Evolutionary conservation across 495 filamentous ascomycete genomes (phyloP).

Genomic region (Penicillium bovifimosum): DNA sequence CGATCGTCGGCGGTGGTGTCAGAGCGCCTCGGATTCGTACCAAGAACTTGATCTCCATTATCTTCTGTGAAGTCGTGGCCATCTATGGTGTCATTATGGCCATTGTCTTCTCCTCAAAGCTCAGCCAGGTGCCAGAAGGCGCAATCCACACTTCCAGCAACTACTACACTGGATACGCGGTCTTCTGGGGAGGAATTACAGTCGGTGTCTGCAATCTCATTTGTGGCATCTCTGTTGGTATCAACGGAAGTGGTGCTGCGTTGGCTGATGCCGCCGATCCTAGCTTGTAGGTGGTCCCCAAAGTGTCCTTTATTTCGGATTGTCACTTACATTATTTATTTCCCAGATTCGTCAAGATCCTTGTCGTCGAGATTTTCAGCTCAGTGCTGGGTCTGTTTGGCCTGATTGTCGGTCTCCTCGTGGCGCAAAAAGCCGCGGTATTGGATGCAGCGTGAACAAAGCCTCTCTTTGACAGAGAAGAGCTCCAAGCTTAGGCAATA

Average conservation of each 20-base stretch:
- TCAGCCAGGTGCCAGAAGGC: constrained; percentile 51
- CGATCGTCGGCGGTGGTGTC: constrained; percentile 94
- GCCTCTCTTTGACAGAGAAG: background rate
- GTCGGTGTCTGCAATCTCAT: constrained; percentile 93
- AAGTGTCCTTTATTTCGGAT: constrained; percentile 4
- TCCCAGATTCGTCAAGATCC: constrained; percentile 90
- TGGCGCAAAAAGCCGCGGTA: constrained; percentile 72
- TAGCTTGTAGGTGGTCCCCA: constrained; percentile 59
- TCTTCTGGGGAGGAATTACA: constrained; percentile 93
- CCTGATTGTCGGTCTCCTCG: constrained; percentile 85
- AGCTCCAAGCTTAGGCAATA: background rate
- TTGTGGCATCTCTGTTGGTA: constrained; percentile 94
- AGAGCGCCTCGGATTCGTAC: constrained; percentile 93
- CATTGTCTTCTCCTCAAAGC: constrained; percentile 90
- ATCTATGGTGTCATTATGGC: constrained; percentile 99
- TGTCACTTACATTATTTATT: constrained; percentile 16
- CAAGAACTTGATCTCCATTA: constrained; percentile 99
- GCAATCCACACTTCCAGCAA: constrained; percentile 58
- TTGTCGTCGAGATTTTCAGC: constrained; percentile 99
- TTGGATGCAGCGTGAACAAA: constrained; percentile 50
- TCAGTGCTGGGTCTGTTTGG: constrained; percentile 97
- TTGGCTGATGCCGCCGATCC: constrained; percentile 93
- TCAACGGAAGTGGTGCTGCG: constrained; percentile 95
- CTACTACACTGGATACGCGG: constrained; percentile 92
- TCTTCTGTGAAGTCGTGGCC: constrained; percentile 99